Base-by-base conservation (phyloP, 2,329 filamentous ascomycete species). In the Bipolaris oryzae region DNA sequence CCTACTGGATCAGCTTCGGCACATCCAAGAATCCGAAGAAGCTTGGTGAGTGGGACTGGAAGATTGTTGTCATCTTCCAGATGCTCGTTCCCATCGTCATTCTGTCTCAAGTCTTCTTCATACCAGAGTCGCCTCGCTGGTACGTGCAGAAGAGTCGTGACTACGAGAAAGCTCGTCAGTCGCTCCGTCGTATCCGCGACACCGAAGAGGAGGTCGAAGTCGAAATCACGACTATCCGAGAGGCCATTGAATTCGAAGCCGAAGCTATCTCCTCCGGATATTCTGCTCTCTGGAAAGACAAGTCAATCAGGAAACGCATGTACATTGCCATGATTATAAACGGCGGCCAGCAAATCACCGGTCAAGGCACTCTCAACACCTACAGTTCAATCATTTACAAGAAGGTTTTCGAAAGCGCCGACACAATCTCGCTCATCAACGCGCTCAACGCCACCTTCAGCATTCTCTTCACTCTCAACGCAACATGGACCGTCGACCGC, bases 361-460 rank as follows among this genome's bases (percentile, higher is more conserved):
- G 88, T 18, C 88, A 91, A 74, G 89, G 88, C 60, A 88, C 87
- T 1, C 81, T 91, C 62, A 91, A 90, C 81, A 83, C 84, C 3
- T 91, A 91, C 80, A 88, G 84, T 18, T 89, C 87, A n/a, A 84
- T 85, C 64, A 88, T 91, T 68, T 91, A 91, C 79, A 85, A 89
- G 77, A 87, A 88, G 71, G 84, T 90, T 21, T 91, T 88, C 79
- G 81, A 77, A 21, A 80, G 76, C 51, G 50, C 64, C 20, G 77
- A 75, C 52, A 78, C 82, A 20, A 89, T 90, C 71, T 86, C 87
- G 60, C 80, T 91, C 31, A 91, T 91, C 80, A 91, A 91, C 72
- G 88, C 88, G 3, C 79, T 91, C 51, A 91, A 90, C 71, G 88
- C 87, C 38, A 91, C 88, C 5, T 88, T 87, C 63, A 87, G 87